A percentile compares a stretch with the other conserved stretches of the same genome.
Evolutionary conservation across 495 filamentous ascomycete genomes (phyloP).

Genomic region (Hypoxylon lienhwacheense): DNA sequence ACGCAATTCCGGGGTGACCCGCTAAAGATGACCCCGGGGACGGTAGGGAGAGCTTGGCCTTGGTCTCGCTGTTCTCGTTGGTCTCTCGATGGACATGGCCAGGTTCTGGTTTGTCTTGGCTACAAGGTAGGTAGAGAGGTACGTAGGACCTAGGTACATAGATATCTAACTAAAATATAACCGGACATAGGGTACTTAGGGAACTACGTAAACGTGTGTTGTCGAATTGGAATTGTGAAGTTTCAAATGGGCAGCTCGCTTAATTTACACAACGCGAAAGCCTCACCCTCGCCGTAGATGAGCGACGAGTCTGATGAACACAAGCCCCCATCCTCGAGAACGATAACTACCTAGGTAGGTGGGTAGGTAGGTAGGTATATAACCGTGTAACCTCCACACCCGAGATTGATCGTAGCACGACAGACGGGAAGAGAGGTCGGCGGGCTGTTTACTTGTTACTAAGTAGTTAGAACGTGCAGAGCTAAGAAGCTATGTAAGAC

Average conservation of each 20-base stretch:
- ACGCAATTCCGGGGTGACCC: constrained; percentile 25
- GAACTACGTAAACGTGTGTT: no score
- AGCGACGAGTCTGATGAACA: constrained; percentile 17
- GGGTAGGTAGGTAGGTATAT: no score
- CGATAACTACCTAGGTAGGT: no score
- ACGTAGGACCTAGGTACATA: no score
- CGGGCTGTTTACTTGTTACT: constrained; percentile 1
- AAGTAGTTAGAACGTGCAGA: no score
- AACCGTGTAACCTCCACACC: constrained; percentile 33
- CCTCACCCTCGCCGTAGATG: constrained; percentile 17
- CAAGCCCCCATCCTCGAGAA: neutral
- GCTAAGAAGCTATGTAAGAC: neutral
- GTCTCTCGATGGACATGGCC: no score
- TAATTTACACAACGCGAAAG: neutral
- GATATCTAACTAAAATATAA: no score
- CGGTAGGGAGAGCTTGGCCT: constrained; percentile 14
- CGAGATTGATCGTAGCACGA: constrained; percentile 27
- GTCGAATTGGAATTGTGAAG: constrained; percentile 1
- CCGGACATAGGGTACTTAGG: no score
- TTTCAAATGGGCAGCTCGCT: neutral
- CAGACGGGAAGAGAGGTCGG: constrained; percentile 16
- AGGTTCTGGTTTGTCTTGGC: no score
- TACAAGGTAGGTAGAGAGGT: no score
- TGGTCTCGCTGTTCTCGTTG: constrained; percentile 3
- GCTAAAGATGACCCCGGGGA: constrained; percentile 6